Conservation (phyloP, 1,139 yeast genomes). For the Kodamaea suecica region DNA sequence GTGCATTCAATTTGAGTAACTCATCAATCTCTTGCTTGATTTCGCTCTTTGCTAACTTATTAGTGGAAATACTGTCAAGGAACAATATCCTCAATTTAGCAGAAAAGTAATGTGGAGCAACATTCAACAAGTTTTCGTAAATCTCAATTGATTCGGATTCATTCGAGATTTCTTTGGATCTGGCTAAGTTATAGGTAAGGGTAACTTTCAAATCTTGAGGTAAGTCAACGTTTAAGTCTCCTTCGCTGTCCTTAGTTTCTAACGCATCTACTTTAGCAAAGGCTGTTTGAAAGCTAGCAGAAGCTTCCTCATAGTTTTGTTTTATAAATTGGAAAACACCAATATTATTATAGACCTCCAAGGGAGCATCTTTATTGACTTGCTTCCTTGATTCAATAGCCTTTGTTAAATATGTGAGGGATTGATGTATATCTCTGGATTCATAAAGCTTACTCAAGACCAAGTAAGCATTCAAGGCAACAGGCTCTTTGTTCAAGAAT, state of each 20-base stretch:
- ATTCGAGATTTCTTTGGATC: constrained; percentile 53
- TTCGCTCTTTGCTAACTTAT: constrained; percentile 37
- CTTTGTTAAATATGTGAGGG: constrained; percentile 54
- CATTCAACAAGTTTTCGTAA: constrained; percentile 54
- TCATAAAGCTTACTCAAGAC: constrained; percentile 70
- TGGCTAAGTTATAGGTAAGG: constrained; percentile 58
- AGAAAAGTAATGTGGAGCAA: constrained; percentile 69
- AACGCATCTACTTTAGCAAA: constrained; percentile 22
- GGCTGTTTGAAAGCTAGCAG: constrained; percentile 49
- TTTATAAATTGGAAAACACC: constrained; percentile 80
- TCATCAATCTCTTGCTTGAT: constrained; percentile 51
- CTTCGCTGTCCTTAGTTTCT: constrained; percentile 27
- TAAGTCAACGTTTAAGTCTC: constrained; percentile 14
- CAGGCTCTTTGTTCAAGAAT: constrained; percentile 51
- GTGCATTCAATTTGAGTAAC: constrained; percentile 52
- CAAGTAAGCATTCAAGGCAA: constrained; percentile 66
- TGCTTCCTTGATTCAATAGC: constrained; percentile 53
- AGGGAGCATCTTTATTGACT: constrained; percentile 50
- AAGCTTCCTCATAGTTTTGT: constrained; percentile 49
- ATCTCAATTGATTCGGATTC: constrained; percentile 45
- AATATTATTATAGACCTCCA: constrained; percentile 74
- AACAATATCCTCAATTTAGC: constrained; percentile 73
- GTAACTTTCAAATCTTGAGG: constrained; percentile 42
- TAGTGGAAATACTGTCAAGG: constrained; percentile 37
- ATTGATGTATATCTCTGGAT: constrained; percentile 52